These are phyloP conservation scores for Aspergillus aculeatinus DNA, from an alignment of 2,329 filamentous ascomycete species.

Conservation along the genomic window DNA sequence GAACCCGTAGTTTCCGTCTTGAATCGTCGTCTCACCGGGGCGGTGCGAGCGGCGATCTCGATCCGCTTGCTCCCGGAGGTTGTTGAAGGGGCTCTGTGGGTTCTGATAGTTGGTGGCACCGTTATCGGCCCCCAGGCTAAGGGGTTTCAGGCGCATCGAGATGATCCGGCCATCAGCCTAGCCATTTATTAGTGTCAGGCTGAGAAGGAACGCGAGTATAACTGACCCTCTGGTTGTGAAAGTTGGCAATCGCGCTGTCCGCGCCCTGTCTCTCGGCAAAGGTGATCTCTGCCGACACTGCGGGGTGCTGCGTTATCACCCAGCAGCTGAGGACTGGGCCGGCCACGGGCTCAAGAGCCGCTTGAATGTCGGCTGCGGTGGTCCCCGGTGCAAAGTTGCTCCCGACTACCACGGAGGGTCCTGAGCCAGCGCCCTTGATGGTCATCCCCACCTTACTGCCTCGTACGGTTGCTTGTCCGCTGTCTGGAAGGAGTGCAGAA, in stretches of 20 bases:
- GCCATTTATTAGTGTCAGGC: constrained; percentile 23
- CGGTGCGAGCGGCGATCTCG: constrained; percentile 38
- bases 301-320: constrained; percentile 53
- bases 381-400: constrained; percentile 67
- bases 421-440: constrained; percentile 55
- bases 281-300: constrained; percentile 60
- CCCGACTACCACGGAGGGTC: constrained; percentile 58
- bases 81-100: constrained; percentile 30
- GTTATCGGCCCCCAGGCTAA: constrained; percentile 7
- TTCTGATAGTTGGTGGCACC: constrained; percentile 6
- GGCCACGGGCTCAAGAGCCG: constrained; percentile 55
- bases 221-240: constrained; percentile 62
- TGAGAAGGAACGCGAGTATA: not conserved
- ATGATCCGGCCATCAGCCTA: constrained; percentile 61
- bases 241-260: constrained; percentile 59
- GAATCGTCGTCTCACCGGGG: constrained; percentile 34
- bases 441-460: constrained; percentile 45
- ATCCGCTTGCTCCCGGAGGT: constrained; percentile 42
- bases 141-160: constrained; percentile 55
- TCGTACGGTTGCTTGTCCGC: constrained; percentile 31
- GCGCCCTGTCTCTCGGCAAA: constrained; percentile 57
- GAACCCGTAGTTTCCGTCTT: constrained; percentile 44
- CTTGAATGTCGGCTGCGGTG: constrained; percentile 64
- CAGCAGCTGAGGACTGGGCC: constrained; percentile 56
- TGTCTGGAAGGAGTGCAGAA: constrained; percentile 30